A percentile compares a stretch with the other conserved stretches of the same genome.
Evolutionary conservation across 2,329 filamentous ascomycete species (phyloP).

Genomic region (Parascedosporium putredinis): DNA sequence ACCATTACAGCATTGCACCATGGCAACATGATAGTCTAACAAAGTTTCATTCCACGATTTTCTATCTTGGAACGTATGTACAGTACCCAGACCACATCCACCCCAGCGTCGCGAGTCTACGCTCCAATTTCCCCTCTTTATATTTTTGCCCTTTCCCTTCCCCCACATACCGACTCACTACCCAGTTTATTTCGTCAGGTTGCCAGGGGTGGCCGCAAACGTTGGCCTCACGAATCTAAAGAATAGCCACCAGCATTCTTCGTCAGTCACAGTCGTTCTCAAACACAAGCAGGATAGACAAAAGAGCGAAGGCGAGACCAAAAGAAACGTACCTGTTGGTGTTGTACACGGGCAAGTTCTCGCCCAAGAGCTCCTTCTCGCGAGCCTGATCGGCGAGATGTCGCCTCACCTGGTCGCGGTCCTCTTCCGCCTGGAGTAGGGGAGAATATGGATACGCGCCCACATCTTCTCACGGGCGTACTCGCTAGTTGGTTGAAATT

Average conservation of each 20-base stretch:
- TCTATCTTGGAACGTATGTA: slow-evolving; percentile 10
- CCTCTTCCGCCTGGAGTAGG: slow-evolving; percentile 92
- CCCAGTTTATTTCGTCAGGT: slow-evolving; percentile 42
- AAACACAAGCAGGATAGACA: background rate
- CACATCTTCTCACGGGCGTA: slow-evolving; percentile 96
- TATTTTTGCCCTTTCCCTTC: background rate
- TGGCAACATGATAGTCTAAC: slow-evolving; percentile 1
- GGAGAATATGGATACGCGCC: slow-evolving; percentile 89
- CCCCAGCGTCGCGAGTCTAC: no score
- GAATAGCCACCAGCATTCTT: no score
- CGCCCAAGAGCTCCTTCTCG: slow-evolving; percentile 83
- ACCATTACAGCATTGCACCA: no score
- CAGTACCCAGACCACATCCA: slow-evolving; percentile 9
- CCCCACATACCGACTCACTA: background rate
- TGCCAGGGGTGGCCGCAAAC: slow-evolving; percentile 60
- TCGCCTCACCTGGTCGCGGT: slow-evolving; percentile 85
- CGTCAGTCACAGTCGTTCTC: background rate
- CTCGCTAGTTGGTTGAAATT: slow-evolving; percentile 49
- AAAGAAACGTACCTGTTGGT: slow-evolving; percentile 60
- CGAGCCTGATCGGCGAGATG: slow-evolving; percentile 77
- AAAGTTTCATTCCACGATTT: background rate
- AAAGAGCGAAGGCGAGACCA: background rate
- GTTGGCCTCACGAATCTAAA: slow-evolving; percentile 74
- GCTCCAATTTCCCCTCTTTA: background rate
- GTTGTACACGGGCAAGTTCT: slow-evolving; percentile 77